Evolutionary conservation across 495 filamentous ascomycete genomes (phyloP).

Genomic region (Penicillium herquei): DNA sequence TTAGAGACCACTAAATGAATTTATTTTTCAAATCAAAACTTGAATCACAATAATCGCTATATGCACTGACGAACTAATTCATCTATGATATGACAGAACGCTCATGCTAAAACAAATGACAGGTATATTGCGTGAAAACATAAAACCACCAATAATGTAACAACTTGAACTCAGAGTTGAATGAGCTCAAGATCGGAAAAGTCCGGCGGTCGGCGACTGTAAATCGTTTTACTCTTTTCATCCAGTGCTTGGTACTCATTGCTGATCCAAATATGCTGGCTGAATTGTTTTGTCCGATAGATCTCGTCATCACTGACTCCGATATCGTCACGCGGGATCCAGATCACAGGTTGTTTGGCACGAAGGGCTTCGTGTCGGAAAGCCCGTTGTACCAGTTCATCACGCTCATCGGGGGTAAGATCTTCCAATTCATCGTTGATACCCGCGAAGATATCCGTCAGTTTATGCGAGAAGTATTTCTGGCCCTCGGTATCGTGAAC

Average conservation of each 20-base stretch:
- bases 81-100: no score
- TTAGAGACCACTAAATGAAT: slow-evolving; percentile 4
- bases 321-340: slow-evolving; percentile 91
- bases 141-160: slow-evolving; percentile 7
- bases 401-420: slow-evolving; percentile 85
- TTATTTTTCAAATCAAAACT: not conserved
- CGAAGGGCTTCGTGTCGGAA: slow-evolving; percentile 90
- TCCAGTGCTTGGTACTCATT: slow-evolving; percentile 89
- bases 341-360: slow-evolving; percentile 81
- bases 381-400: slow-evolving; percentile 79
- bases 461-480: slow-evolving; percentile 43
- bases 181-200: slow-evolving; percentile 90
- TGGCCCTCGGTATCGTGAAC: slow-evolving; percentile 65
- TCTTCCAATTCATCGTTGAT: slow-evolving; percentile 93
- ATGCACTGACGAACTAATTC: no score
- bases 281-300: slow-evolving; percentile 69
- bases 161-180: slow-evolving; percentile 64
- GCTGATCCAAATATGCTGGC: slow-evolving; percentile 85
- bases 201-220: slow-evolving; percentile 84
- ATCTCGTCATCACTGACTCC: slow-evolving; percentile 93
- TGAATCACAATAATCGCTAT: no score
- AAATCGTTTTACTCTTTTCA: slow-evolving; percentile 79
- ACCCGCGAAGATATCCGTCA: slow-evolving; percentile 80
- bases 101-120: no score
- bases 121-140: no score